Percentiles rank a stretch among this genome's conserved stretches.
Conservation (phyloP, 768 basidiomycete genomes). For the Neoboletus subvelutipes region DNA sequence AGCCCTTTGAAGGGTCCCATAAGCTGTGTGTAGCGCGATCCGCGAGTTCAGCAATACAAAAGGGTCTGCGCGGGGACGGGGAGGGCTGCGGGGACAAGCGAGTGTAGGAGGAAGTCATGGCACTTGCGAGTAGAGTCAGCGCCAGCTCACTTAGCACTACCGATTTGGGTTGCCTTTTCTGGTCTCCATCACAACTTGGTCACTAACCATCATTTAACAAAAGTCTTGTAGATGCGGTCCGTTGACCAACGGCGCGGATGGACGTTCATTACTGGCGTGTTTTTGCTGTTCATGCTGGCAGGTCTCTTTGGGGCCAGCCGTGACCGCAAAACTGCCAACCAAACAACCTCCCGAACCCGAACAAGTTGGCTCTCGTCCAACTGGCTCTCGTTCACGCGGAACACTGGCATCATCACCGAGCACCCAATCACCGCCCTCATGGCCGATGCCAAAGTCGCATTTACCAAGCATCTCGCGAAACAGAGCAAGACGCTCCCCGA, state of each 20-base stretch:
- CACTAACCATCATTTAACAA: neutral
- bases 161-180: constrained; percentile 23
- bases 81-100: constrained; percentile 17
- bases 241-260: constrained; percentile 31
- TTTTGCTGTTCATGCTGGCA: constrained; percentile 49
- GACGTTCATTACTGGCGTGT: constrained; percentile 41
- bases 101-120: constrained; percentile 24
- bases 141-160: constrained; percentile 16
- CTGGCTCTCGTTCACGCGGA: constrained; percentile 22
- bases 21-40: constrained; percentile 53
- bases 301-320: constrained; percentile 46
- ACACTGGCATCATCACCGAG: constrained; percentile 13
- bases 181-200: constrained; percentile 1
- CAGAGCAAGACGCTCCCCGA: constrained; percentile 80
- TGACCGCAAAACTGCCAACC: constrained; percentile 4
- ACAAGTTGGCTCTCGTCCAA: constrained; percentile 19
- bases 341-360: neutral
- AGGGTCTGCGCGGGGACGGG: constrained; percentile 41
- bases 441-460: constrained; percentile 77
- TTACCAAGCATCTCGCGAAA: constrained; percentile 57
- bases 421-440: constrained; percentile 90
- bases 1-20: constrained; percentile 56
- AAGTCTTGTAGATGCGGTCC: constrained; percentile 15
- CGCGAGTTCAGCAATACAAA: constrained; percentile 66
- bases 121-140: constrained; percentile 11